Percentiles rank a stretch among this genome's conserved stretches.
Conservation (phyloP, 2,329 filamentous ascomycete species). For the Penicillium hordei region DNA sequence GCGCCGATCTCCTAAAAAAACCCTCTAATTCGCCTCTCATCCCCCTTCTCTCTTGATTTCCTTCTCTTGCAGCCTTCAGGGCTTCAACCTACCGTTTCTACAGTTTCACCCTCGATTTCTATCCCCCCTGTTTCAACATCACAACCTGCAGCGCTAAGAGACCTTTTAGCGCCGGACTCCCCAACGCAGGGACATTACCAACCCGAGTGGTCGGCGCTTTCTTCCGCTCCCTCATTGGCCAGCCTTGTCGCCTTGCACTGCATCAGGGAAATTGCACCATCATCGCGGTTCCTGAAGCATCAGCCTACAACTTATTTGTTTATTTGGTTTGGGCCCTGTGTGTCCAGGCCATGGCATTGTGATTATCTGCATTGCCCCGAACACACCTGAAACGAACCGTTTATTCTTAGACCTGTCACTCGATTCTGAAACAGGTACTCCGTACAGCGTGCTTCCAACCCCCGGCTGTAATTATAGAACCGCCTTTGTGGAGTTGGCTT, state of each 20-base stretch:
- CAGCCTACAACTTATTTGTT: conserved; percentile 2
- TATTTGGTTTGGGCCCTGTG: conserved; percentile 5
- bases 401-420: conserved; percentile 28
- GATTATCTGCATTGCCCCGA: conserved; percentile 4
- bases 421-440: conserved; percentile 24
- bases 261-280: conserved; percentile 16
- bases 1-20: conserved; percentile 25
- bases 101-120: neutral
- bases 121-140: neutral
- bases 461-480: conserved; percentile 25
- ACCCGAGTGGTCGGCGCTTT: conserved; percentile 18
- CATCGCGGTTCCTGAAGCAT: conserved; percentile 25
- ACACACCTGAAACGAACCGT: conserved; percentile 20
- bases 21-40: conserved; percentile 5
- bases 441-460: conserved; percentile 10
- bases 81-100: neutral
- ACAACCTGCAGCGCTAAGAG: neutral
- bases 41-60: neutral
- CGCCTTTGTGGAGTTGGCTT: conserved; percentile 13
- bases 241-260: conserved; percentile 18
- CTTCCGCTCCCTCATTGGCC: conserved; percentile 20
- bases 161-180: conserved; percentile 18
- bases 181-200: conserved; percentile 16
- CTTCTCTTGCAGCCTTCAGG: neutral
- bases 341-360: conserved; percentile 16